Base-by-base conservation (phyloP, 148 eudicot genomes). In the Rhododendron vialii region DNA sequence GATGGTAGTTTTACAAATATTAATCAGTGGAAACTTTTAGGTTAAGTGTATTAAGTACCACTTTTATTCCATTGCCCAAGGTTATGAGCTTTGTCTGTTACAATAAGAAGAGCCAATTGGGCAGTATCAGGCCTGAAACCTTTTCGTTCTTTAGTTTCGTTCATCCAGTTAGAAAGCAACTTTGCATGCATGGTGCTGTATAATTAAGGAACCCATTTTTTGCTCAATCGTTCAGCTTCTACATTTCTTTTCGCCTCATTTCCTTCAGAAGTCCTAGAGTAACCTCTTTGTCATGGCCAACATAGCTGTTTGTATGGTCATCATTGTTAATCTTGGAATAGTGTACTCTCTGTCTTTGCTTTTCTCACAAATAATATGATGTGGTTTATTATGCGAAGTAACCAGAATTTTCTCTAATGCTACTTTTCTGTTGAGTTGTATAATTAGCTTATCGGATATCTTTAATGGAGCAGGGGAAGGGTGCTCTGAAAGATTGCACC, bases 401-500 rank as follows among this genome's bases (percentile, higher is more conserved):
- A 9, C 18, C 33, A 47, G 53, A 45, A 43, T 78, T 78, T 78
- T 43, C 22, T 11, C 14, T 26, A n/a, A 11, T 43, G 50, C 45
- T 11, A 17, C 26, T 47, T 73, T 43, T 69, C 20, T 83, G 26
- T 24, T 83, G 13, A 67, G 30, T 45, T 33, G 73, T 45, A 67
- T 41, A 83, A 41, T 67, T 35, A 81, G 22, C 81, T 55, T 55
- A 43, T 28, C 30, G 20, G 12, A 51, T 47, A 88, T 81, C 88
- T 75, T 55, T 81, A 43, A 55, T 90, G 87, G 26, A 73, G 50
- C 88, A 96, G 99, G 99, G 78, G 92, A 96, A 81, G 92, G 88
- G 83, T 96, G 99, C 91, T 89, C 91, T 8, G 92, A 92, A 61
- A 92, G 80, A 86, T 82, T 88, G 79, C 83, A 93, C 24, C 82